Percentiles rank a stretch among this genome's conserved stretches.
Evolutionary conservation across 1,139 yeast species (phyloP).

Genomic region (Debaryomyces sp.): DNA sequence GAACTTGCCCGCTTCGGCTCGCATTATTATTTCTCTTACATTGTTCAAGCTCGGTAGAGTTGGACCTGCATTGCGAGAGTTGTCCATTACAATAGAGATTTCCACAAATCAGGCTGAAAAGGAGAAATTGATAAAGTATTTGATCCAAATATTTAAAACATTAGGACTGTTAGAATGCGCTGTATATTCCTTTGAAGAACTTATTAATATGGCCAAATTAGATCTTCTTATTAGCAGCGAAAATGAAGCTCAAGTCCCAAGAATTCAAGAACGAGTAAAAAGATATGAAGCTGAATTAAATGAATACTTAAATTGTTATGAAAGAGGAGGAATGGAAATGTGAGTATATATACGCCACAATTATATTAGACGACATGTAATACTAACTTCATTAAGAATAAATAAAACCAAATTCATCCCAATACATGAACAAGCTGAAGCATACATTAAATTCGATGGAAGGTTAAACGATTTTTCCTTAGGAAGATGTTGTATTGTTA

Average conservation of each 20-base stretch:
- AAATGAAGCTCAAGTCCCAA: not conserved
- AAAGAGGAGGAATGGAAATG: not conserved
- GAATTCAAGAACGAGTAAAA: conserved; percentile 5
- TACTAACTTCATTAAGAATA: not conserved
- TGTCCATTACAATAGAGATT: conserved; percentile 30
- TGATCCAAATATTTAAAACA: conserved; percentile 20
- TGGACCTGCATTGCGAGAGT: conserved; percentile 28
- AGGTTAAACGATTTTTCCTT: conserved; percentile 19
- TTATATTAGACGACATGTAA: not conserved
- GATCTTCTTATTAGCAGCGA: conserved; percentile 9
- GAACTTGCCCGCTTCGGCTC: conserved; percentile 12
- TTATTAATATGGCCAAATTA: conserved; percentile 14
- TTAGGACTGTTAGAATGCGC: conserved; percentile 18
- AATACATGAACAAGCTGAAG: conserved; percentile 25
- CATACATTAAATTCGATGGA: conserved; percentile 20
- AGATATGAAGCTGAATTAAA: conserved; percentile 8
- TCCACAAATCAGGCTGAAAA: conserved; percentile 19
- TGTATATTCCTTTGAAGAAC: conserved; percentile 14
- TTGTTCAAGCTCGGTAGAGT: conserved; percentile 29
- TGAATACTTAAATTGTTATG: not conserved
- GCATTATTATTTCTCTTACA: conserved; percentile 22
- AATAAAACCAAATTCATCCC: conserved; percentile 7
- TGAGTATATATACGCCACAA: not conserved
- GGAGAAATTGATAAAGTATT: conserved; percentile 18
- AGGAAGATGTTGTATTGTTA: conserved; percentile 18